These are phyloP conservation scores for Eimeria praecox DNA, from an alignment of 169 alveolate genomes.

Conservation along the genomic window DNA sequence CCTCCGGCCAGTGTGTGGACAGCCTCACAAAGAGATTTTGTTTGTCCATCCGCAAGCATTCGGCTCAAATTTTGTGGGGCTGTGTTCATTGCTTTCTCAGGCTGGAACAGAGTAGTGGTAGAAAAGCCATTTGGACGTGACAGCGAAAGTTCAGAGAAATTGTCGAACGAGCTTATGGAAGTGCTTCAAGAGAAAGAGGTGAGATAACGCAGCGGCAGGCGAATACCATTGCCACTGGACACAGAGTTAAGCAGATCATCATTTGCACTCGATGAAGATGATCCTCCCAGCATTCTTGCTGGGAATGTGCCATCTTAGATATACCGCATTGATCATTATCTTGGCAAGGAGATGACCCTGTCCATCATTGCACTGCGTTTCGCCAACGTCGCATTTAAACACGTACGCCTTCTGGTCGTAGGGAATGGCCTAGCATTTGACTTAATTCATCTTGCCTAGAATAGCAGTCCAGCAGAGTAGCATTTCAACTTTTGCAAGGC, in stretches of 20 bases:
- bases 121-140: constrained; percentile 89
- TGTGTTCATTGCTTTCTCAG: constrained; percentile 9
- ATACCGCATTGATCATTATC: constrained; percentile 88
- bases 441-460: neutral
- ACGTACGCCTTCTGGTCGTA: constrained; percentile 29
- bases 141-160: constrained; percentile 82
- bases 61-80: neutral
- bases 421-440: neutral
- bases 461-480: neutral
- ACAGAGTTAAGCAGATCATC: neutral
- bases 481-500: neutral
- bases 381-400: constrained; percentile 84
- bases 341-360: constrained; percentile 88
- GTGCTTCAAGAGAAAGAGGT: constrained; percentile 83
- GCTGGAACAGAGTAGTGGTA: constrained; percentile 86
- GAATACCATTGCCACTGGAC: neutral
- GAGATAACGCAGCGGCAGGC: neutral
- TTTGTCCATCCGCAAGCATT: neutral
- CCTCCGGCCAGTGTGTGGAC: neutral
- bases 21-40: neutral
- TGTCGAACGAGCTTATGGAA: constrained; percentile 83
- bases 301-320: constrained; percentile 54
- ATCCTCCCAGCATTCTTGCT: neutral
- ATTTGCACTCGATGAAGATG: neutral
- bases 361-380: constrained; percentile 85